A percentile compares a stretch with the other conserved stretches of the same genome.
Evolutionary conservation across 2,329 filamentous ascomycete species (phyloP).

Genomic region (Stagonosporopsis vannaccii): DNA sequence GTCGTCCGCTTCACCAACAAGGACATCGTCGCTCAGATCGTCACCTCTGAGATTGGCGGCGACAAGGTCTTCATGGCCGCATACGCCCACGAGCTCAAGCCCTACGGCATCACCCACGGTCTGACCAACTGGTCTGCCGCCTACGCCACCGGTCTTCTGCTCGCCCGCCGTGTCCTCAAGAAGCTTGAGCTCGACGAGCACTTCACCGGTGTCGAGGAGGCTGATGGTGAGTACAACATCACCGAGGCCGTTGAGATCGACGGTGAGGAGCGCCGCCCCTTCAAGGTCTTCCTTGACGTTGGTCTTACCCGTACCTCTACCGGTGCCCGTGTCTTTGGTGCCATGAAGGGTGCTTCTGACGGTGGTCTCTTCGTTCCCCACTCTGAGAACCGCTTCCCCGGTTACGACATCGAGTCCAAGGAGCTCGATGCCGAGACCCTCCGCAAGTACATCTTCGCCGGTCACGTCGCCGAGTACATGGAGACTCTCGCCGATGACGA

Average conservation of each 20-base stretch:
- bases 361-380: slow-evolving; percentile 96
- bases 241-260: slow-evolving; percentile 95
- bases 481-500: slow-evolving; percentile 99
- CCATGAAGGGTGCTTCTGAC: slow-evolving; percentile 99
- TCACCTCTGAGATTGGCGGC: slow-evolving; percentile 93
- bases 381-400: slow-evolving; percentile 99
- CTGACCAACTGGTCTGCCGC: slow-evolving; percentile 99
- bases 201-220: slow-evolving; percentile 96
- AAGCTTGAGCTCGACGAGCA: slow-evolving; percentile 95
- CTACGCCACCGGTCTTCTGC: slow-evolving; percentile 94
- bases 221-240: slow-evolving; percentile 93
- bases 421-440: slow-evolving; percentile 97
- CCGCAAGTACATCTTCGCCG: slow-evolving; percentile 98
- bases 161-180: slow-evolving; percentile 94
- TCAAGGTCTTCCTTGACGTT: slow-evolving; percentile 99
- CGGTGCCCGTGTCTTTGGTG: slow-evolving; percentile 97
- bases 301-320: slow-evolving; percentile 97
- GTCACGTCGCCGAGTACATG: slow-evolving; percentile 99
- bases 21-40: slow-evolving; percentile 98
- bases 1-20: slow-evolving; percentile 99
- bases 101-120: slow-evolving; percentile 97
- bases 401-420: slow-evolving; percentile 96
- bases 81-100: slow-evolving; percentile 89
- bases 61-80: slow-evolving; percentile 85
- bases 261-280: slow-evolving; percentile 88